Percentiles rank a stretch among this genome's conserved stretches.
Evolutionary conservation across 2,329 filamentous ascomycete species (phyloP).

Genomic region (Stagonosporopsis cucurbitacearum): DNA sequence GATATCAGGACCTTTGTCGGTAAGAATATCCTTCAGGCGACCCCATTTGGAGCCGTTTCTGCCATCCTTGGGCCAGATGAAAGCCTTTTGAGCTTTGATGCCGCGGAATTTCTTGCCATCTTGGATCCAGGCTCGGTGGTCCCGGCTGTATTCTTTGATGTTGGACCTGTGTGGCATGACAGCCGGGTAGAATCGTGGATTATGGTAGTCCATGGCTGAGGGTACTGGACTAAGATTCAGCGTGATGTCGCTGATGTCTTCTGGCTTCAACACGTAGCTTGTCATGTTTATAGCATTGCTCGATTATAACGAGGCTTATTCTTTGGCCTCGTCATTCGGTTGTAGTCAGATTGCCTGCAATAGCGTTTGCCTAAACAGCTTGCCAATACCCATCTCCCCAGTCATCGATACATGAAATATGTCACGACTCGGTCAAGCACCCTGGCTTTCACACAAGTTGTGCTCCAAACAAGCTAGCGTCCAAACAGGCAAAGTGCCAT

Average conservation of each 20-base stretch:
- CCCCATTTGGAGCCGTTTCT: constrained; percentile 46
- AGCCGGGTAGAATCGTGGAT: constrained; percentile 7
- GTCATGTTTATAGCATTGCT: not conserved
- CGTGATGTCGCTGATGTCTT: not conserved
- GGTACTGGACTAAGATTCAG: not conserved
- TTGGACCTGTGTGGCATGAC: constrained; percentile 19
- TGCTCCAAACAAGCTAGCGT: not conserved
- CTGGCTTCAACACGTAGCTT: not conserved
- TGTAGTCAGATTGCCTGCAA: not conserved
- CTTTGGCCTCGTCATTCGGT: not conserved
- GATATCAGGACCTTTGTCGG: constrained; percentile 54
- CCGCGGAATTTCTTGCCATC: constrained; percentile 24
- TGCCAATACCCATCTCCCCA: not conserved
- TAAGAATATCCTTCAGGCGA: constrained; percentile 53
- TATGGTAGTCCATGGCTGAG: not conserved
- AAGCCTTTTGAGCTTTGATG: constrained; percentile 49
- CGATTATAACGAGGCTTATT: constrained; percentile 2
- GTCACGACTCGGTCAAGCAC: not conserved
- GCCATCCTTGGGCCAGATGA: constrained; percentile 55
- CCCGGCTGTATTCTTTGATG: constrained; percentile 31
- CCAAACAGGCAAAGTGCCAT: constrained; percentile 8
- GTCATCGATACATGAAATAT: not conserved
- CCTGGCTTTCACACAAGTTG: constrained; percentile 1
- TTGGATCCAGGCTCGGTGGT: constrained; percentile 36
- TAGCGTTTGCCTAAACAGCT: not conserved